Percentiles rank a stretch among this genome's conserved stretches.
phyloP scores from a whole-genome alignment of 208 protist species.

The Willaertia magna region DNA sequence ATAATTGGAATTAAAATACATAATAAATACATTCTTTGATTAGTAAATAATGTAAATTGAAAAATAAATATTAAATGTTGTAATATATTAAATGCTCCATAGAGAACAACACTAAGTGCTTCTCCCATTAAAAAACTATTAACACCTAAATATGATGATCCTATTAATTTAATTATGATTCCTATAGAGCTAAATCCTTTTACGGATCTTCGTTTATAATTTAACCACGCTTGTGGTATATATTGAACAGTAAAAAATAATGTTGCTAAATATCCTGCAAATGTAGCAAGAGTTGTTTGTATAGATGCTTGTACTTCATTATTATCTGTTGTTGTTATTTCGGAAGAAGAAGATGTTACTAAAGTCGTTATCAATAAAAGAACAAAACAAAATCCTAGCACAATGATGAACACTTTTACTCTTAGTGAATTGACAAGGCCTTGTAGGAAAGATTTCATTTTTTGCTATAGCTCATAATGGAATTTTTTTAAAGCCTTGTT shows the following conservation, averaged over 20 bases:
- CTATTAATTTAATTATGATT: neutral
- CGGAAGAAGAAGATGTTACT: no score
- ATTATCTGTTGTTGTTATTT: neutral
- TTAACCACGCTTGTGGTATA: neutral
- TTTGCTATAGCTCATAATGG: no score
- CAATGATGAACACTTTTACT: no score
- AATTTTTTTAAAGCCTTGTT: no score
- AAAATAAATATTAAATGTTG: conserved; percentile 6
- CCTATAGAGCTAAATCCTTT: neutral
- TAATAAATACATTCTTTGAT: neutral
- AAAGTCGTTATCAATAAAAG: no score
- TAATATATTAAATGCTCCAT: conserved; percentile 2
- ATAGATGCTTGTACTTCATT: neutral
- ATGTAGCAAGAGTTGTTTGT: neutral
- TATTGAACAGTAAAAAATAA: conserved; percentile 1
- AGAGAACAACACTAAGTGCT: neutral
- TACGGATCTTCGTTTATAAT: neutral
- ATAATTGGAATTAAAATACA: neutral
- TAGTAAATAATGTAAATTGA: neutral
- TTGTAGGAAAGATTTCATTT: no score
- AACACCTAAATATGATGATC: neutral
- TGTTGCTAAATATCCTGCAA: neutral
- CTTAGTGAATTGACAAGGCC: no score
- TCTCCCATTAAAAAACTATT: neutral
- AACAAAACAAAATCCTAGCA: no score